These are phyloP conservation scores for Fusarium nurragi DNA, from an alignment of 2,329 filamentous ascomycete species.

Conservation along the genomic window DNA sequence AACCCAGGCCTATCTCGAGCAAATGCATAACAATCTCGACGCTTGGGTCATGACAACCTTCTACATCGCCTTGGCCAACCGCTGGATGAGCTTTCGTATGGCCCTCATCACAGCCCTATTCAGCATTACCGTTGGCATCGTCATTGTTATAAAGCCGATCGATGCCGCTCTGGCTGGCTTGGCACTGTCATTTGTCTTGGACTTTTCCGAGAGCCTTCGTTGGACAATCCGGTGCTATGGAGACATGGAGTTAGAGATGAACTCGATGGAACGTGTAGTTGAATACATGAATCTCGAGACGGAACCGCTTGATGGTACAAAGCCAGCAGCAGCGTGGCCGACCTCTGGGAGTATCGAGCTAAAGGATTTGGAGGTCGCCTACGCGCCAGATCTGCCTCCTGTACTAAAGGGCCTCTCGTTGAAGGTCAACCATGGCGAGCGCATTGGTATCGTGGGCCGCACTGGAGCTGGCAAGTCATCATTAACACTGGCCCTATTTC, in stretches of 20 bases:
- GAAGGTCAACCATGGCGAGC: conserved; percentile 68
- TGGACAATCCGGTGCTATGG: conserved; percentile 74
- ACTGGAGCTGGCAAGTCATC: conserved; percentile 82
- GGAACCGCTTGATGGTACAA: conserved; percentile 69
- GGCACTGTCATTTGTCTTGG: conserved; percentile 75
- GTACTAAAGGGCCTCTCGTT: conserved; percentile 76
- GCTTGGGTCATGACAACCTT: conserved; percentile 72
- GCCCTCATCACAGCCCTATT: conserved; percentile 73
- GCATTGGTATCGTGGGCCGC: conserved; percentile 77
- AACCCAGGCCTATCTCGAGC: conserved; percentile 68
- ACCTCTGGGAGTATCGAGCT: conserved; percentile 76
- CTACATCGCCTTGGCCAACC: conserved; percentile 75
- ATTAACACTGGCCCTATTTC: conserved; percentile 77
- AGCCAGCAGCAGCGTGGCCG: conserved; percentile 78
- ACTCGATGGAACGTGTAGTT: conserved; percentile 77
- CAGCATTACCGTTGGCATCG: conserved; percentile 67
- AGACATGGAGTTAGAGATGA: conserved; percentile 79
- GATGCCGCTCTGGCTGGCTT: conserved; percentile 77
- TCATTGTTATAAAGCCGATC: conserved; percentile 71
- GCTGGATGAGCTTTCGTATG: conserved; percentile 80
- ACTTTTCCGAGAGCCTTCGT: conserved; percentile 70
- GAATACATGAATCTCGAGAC: conserved; percentile 76
- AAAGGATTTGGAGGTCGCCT: conserved; percentile 73
- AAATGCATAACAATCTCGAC: conserved; percentile 75
- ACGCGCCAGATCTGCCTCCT: conserved; percentile 74